Evolutionary conservation across 1,139 yeast species (phyloP).

Genomic region (Sporopachydermia cereana): DNA sequence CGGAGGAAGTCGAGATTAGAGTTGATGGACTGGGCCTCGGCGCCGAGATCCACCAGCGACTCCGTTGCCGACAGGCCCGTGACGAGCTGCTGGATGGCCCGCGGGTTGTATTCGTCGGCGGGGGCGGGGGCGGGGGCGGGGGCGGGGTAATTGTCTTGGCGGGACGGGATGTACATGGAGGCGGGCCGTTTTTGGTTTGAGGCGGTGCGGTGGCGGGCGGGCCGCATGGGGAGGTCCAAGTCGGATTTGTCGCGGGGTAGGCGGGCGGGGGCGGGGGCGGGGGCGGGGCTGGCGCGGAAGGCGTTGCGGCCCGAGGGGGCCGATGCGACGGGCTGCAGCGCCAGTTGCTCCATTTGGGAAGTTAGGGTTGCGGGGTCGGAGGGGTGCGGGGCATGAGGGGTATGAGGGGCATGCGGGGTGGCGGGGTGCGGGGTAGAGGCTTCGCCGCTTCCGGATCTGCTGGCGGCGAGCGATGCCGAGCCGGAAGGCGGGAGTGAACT

Average conservation of each 20-base stretch:
- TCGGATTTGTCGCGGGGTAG: conserved; percentile 16
- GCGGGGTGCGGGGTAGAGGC: too few species aligned
- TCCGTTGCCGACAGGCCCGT: conserved; percentile 24
- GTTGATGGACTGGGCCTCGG: conserved; percentile 22
- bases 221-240: conserved; percentile 11
- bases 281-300: neutral
- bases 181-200: neutral
- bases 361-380: too few species aligned
- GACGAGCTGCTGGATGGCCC: conserved; percentile 14
- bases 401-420: too few species aligned
- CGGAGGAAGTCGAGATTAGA: conserved; percentile 50
- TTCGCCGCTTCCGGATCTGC: too few species aligned
- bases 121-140: neutral
- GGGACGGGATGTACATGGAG: neutral
- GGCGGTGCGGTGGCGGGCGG: too few species aligned
- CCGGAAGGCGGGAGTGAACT: too few species aligned
- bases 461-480: too few species aligned
- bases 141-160: too few species aligned
- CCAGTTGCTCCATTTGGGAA: too few species aligned
- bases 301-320: neutral
- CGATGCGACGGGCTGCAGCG: too few species aligned
- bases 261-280: neutral
- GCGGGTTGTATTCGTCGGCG: conserved; percentile 16
- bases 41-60: conserved; percentile 24
- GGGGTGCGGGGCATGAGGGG: too few species aligned